Base-by-base conservation (phyloP, 305 asterid genomes). In the Fraxinus baroniana region DNA sequence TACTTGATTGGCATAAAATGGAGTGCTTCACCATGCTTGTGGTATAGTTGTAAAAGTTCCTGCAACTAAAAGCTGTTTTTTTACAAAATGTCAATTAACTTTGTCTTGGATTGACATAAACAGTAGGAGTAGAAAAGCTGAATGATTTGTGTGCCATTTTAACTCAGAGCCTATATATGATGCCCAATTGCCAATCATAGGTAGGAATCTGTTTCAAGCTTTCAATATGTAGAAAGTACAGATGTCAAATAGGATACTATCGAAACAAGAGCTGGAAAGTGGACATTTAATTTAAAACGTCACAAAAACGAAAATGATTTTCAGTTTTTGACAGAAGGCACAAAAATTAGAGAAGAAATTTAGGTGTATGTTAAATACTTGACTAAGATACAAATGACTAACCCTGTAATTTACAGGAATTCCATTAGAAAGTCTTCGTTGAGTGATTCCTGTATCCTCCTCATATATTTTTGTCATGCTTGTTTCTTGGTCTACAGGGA, bases 371-470 rank as follows among this genome's bases (percentile, higher is more conserved):
- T 28, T 18, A 26, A 78, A 55, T 75, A 77, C 71, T 46, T 74
- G 39, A 49, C 33, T 1, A 78, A 81, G 15, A 70, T 55, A 66
- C 81, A 41, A 78, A 80, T 28, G 35, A 79, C 70, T 76, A 84
- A 94, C 99, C 97, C 89, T 93, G 93, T 93, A 97, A 88, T 97
- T 97, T 62, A 94, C 92, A 84, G 98, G 97, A 88, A 97, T 94
- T 85, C 99, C 99, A 89, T 97, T 97, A 41, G 99, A 97, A 89
- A 97, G 99, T 81, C 93, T 89, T 82, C 94, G 90, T 85, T 93
- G 98, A 77, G 89, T 84, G 36, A 97, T 94, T 85, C 98, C 97
- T 2, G 98, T 97, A 78, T 94, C 98, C 86, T 89, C 89, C 86
- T 97, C 98, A 87, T 79, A 90, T 85, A 89, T 85, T 89, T 90